These are phyloP conservation scores for Acacia pycnantha DNA, from an alignment of 331 rosid species.

Conservation along the genomic window DNA sequence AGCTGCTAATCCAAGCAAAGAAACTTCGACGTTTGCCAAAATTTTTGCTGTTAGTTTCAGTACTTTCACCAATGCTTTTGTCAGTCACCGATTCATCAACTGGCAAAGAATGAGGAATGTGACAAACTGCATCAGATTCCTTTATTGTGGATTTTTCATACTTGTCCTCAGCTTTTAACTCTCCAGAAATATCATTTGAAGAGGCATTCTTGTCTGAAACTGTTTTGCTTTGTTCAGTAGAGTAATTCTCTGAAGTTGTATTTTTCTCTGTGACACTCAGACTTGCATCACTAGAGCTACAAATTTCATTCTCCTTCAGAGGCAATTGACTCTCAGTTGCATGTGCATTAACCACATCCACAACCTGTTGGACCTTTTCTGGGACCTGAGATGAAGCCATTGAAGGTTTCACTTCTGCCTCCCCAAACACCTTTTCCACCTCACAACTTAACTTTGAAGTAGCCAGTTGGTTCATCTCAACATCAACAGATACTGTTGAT, in stretches of 20 bases:
- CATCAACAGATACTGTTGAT: slow-evolving; percentile 4
- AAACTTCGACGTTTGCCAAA: slow-evolving; percentile 33
- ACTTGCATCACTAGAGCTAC: slow-evolving; percentile 31
- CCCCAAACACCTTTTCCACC: slow-evolving; percentile 25
- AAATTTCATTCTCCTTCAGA: slow-evolving; percentile 19
- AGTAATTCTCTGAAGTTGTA: slow-evolving; percentile 22
- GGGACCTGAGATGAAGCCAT: slow-evolving; percentile 21
- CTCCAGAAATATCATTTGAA: slow-evolving; percentile 26
- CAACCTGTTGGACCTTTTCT: slow-evolving; percentile 37
- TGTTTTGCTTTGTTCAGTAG: slow-evolving; percentile 35
- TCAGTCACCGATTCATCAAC: slow-evolving; percentile 36
- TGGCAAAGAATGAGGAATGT: slow-evolving; percentile 31
- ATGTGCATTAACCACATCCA: slow-evolving; percentile 29
- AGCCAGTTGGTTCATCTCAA: slow-evolving; percentile 7
- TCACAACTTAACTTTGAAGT: slow-evolving; percentile 33
- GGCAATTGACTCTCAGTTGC: slow-evolving; percentile 31
- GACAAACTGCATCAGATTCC: slow-evolving; percentile 43
- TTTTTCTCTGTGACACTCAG: slow-evolving; percentile 30
- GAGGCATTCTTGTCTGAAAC: slow-evolving; percentile 17
- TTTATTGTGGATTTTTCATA: slow-evolving; percentile 28
- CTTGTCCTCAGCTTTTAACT: slow-evolving; percentile 31
- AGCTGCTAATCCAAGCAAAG: slow-evolving; percentile 39
- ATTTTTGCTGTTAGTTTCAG: slow-evolving; percentile 24
- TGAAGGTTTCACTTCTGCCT: slow-evolving; percentile 28
- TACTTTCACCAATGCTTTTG: slow-evolving; percentile 28